Base-by-base conservation (phyloP, 2,329 filamentous ascomycete genomes). In the Didymella keratinophila region DNA sequence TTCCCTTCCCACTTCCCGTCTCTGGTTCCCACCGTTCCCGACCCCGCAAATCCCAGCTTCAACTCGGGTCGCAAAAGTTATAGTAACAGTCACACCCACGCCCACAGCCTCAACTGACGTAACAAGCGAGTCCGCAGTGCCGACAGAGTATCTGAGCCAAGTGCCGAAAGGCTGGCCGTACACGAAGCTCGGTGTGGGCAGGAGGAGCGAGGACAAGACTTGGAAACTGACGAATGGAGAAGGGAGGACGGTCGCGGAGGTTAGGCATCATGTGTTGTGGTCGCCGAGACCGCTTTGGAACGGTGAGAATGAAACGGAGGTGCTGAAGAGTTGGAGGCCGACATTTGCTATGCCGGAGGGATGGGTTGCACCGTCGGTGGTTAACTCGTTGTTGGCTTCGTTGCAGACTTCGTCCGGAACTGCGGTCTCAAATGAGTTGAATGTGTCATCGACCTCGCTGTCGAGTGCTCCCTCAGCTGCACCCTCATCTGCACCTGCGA, bases 131-230 rank as follows among this genome's bases (percentile, higher is more conserved):
- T 23, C 11, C 20, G 12, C 44, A 32, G 14, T 55, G 2, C 45
- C 45, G 16, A 49, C 45, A 5, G 3, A 23, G 4, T 25, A 27
- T 16, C 20, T 54, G 2, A 36, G 23, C 20, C 44, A 54, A 30
- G 20, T 54, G 2, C 52, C 43, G n/a, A 23, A 3, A 14, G 16
- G 16, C 12, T 64, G 61, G 61, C 58, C 58, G 10, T 61, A 61
- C 36, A 56, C 52, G 2, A 28, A 30, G 21, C 48, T 37, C 18
- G 58, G 45, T 2, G 48, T 45, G 7, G 52, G 58, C 16, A 23
- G 47, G 30, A 34, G 32, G 34, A 36, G 21, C 1, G 28, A 41
- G 44, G 53, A 46, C n/a, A 45, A 28, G 20, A 59, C 44, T 27
- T 58, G 52, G 32, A 21, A 14, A 2, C 20, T 54, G 23, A 48